Conservation (phyloP, 1,139 yeast species). For the Candida neerlandica region DNA sequence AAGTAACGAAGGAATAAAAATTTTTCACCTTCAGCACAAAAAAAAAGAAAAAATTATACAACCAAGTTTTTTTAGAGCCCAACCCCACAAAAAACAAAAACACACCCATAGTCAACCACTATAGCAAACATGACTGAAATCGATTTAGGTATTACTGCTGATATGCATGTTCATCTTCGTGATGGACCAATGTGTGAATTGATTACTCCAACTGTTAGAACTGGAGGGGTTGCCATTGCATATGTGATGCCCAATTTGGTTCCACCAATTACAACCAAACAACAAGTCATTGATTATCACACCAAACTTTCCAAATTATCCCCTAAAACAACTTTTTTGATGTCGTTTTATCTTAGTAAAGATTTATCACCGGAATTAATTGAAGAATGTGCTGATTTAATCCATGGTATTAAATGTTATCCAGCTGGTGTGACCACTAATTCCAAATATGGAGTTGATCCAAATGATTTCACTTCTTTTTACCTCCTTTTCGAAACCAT, state of each 20-base stretch:
- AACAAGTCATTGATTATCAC: slow-evolving; percentile 72
- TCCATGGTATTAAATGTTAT: slow-evolving; percentile 89
- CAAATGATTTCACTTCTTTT: slow-evolving; percentile 83
- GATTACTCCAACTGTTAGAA: slow-evolving; percentile 84
- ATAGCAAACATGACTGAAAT: slow-evolving; percentile 34
- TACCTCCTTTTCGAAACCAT: slow-evolving; percentile 88
- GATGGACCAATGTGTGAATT: slow-evolving; percentile 92
- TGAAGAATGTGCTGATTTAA: slow-evolving; percentile 78
- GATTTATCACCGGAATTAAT: slow-evolving; percentile 85
- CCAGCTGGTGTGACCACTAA: slow-evolving; percentile 99
- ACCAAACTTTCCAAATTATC: slow-evolving; percentile 62
- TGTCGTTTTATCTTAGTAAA: slow-evolving; percentile 82
- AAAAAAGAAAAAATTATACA: neutral
- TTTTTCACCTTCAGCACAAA: neutral
- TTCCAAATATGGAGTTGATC: slow-evolving; percentile 90
- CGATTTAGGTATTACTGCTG: slow-evolving; percentile 84
- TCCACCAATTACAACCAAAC: slow-evolving; percentile 88
- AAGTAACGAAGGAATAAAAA: neutral
- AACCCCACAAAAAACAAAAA: slow-evolving; percentile 3
- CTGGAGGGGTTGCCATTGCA: slow-evolving; percentile 90
- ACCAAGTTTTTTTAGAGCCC: neutral
- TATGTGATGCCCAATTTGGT: slow-evolving; percentile 95
- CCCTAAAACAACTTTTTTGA: slow-evolving; percentile 83
- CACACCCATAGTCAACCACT: neutral
- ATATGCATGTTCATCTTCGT: slow-evolving; percentile 94